These are phyloP conservation scores for Spathaspora boniae DNA, from an alignment of 805 yeast species.

Conservation along the genomic window DNA sequence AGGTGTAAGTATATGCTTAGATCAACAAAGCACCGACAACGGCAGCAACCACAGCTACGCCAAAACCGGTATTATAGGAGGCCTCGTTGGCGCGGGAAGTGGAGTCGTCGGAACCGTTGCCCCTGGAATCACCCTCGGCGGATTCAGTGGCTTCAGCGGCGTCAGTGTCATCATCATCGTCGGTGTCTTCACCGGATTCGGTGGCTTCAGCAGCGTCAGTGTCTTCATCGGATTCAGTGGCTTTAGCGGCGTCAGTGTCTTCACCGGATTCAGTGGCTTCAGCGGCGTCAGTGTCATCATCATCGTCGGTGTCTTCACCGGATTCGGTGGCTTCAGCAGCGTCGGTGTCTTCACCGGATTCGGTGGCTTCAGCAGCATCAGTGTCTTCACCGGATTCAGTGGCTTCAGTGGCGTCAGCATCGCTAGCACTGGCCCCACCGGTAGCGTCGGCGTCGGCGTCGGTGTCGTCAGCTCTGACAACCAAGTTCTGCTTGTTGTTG, in stretches of 20 bases:
- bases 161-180: not conserved
- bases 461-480: slow-evolving; percentile 9
- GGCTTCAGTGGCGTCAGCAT: slow-evolving; percentile 3
- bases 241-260: slow-evolving; percentile 2
- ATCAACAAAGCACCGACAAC: slow-evolving; percentile 8
- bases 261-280: slow-evolving; percentile 6
- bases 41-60: slow-evolving; percentile 7
- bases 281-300: slow-evolving; percentile 1
- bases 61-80: slow-evolving; percentile 1
- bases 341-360: slow-evolving; percentile 4
- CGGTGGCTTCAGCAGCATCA: slow-evolving; percentile 7
- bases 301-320: slow-evolving; percentile 2
- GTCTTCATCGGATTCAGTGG: slow-evolving; percentile 5
- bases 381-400: slow-evolving; percentile 6
- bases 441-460: slow-evolving; percentile 5
- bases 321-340: slow-evolving; percentile 6
- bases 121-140: too few species aligned
- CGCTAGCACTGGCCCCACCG: slow-evolving; percentile 5
- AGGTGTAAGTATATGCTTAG: slow-evolving; percentile 2
- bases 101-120: slow-evolving; percentile 3
- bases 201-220: slow-evolving; percentile 1
- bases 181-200: not conserved
- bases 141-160: not conserved
- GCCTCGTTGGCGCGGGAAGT: slow-evolving; percentile 5
- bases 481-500: slow-evolving; percentile 1